These are phyloP conservation scores for baker's yeast (Saccharomyces cerevisiae) DNA, from an alignment of 805 yeast species.

Conservation along the genomic window DNA sequence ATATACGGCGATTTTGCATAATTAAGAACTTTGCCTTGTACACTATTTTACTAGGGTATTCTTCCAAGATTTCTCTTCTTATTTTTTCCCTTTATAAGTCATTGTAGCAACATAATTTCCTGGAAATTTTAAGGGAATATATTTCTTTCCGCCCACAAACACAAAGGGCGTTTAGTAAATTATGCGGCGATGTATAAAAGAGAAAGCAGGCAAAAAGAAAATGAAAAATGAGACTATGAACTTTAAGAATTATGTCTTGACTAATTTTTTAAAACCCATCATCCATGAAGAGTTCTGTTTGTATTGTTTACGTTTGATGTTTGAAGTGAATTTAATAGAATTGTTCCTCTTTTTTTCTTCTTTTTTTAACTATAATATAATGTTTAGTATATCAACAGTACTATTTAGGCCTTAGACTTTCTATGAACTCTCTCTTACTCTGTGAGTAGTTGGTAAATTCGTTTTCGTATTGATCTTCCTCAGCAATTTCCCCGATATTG, in stretches of 20 bases:
- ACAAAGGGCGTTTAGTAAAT: neutral
- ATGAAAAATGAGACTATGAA: neutral
- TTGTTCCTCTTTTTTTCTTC: neutral
- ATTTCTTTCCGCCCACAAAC: neutral
- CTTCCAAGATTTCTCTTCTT: neutral
- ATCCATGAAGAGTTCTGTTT: neutral
- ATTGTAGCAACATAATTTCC: neutral
- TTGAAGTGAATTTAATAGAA: neutral
- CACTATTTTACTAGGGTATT: neutral
- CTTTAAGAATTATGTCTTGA: neutral
- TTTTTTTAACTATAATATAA: neutral
- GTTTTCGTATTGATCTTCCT: slow-evolving; percentile 39
- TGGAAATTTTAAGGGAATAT: too few relatives aligned
- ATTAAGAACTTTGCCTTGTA: too few relatives aligned
- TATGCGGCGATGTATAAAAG: neutral
- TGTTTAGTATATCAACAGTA: neutral
- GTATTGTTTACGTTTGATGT: neutral
- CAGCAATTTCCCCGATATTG: slow-evolving; percentile 31
- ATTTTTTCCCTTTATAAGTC: neutral
- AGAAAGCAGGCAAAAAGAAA: neutral
- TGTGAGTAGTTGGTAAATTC: slow-evolving; percentile 39
- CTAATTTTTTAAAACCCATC: neutral
- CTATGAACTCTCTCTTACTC: slow-evolving; percentile 36
- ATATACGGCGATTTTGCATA: too few relatives aligned
- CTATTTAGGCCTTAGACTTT: slow-evolving; percentile 34